Base-by-base conservation (phyloP, 2,329 filamentous ascomycete species). In the Sclerotinia trifoliorum region DNA sequence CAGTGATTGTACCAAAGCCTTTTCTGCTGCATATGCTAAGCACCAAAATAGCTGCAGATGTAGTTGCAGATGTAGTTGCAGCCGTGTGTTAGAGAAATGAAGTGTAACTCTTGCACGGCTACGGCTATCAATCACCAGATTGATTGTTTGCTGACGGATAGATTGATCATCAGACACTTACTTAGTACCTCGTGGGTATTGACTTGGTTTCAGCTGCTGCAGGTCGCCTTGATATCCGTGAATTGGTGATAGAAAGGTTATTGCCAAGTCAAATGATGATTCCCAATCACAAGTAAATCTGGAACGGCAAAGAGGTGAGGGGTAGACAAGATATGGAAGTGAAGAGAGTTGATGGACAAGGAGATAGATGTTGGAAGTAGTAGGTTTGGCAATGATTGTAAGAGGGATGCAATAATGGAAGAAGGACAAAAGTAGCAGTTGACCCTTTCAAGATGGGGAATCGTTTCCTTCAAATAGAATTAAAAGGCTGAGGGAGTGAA, bases 131-230 rank as follows among this genome's bases (percentile, higher is more conserved):
- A 62, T 67, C 56, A 67, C 46, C 56, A 46, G 26, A 26, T 19
- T 8, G 54, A 26, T 29, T 62, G 56, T 62, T 67, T 67, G 65
- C 65, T 67, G 32, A 67, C 46, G 56, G 65, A 13, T 54, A 51
- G 65, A 67, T 54, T 63, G 65, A 67, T 67, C 65, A 67, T 54
- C 65, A 67, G 65, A 67, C 65, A 46, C 65, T 62, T 26, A 67
- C 39, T 42, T 42, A 5, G 39, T 42, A 42, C 65, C 65, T 63
- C 65, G 65, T 67, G 65, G 17, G 62, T 29, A 15, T 32, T 48
- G 39, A 24, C 52, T 26, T 57, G 3, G 42, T 57, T 65, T 57
- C 63, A 49, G 63, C 49, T 65, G 63, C 39, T 65, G 63, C 52
- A 58, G 63, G 52, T 48, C n/a, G 35, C 52, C 63, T 65, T 39